A percentile compares a stretch with the other conserved stretches of the same genome.
These are phyloP conservation scores for Kazachstania viticola DNA, from an alignment of 805 yeast species.

Conservation along the genomic window DNA sequence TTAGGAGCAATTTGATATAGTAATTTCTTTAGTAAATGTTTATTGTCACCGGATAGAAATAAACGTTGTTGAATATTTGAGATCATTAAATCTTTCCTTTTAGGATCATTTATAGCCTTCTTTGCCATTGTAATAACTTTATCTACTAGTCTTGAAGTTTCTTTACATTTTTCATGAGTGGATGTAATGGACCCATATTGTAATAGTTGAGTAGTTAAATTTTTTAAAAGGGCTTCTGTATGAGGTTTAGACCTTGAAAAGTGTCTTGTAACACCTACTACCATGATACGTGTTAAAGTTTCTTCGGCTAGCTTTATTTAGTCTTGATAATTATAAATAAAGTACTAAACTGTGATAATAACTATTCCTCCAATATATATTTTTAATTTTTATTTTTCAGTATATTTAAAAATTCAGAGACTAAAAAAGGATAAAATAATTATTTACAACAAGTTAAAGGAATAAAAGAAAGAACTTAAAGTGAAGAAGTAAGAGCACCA, in stretches of 20 bases:
- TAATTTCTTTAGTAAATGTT: conserved; percentile 49
- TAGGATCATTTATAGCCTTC: conserved; percentile 15
- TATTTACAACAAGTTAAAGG: no score
- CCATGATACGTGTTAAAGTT: no score
- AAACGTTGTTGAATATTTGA: conserved; percentile 30
- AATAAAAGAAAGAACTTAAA: no score
- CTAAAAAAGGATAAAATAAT: no score
- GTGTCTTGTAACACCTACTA: conserved; percentile 23
- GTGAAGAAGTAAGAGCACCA: no score
- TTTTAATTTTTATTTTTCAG: no score
- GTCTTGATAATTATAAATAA: no score
- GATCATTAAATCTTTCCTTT: conserved; percentile 2
- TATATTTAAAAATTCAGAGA: no score
- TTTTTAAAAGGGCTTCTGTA: conserved; percentile 46
- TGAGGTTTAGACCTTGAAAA: conserved; percentile 36
- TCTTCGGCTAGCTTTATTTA: no score
- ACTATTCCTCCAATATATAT: no score
- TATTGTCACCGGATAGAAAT: conserved; percentile 36
- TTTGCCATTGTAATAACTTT: conserved; percentile 51
- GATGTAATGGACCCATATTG: conserved; percentile 64
- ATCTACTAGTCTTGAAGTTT: conserved; percentile 53
- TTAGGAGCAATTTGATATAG: conserved; percentile 53
- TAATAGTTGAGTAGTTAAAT: conserved; percentile 53
- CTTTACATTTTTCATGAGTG: conserved; percentile 65
- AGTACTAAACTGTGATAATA: no score